Evolutionary conservation across 495 filamentous ascomycete species (phyloP), one percentile per base, ranked within the genome.

Genomic region (Neurospora africana): DNA sequence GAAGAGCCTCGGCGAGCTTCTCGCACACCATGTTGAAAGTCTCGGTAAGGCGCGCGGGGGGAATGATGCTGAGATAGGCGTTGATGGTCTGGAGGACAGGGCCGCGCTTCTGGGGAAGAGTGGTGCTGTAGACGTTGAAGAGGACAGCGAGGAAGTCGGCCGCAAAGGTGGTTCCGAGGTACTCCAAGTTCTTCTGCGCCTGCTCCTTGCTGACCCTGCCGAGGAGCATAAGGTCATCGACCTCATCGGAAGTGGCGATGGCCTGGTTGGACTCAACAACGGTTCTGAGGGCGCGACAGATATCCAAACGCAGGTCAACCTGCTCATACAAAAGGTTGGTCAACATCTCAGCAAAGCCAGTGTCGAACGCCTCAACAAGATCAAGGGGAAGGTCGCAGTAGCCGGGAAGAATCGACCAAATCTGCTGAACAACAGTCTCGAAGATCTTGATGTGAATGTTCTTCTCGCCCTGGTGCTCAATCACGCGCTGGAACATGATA

Each of bases 61-160:
- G 91, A 6, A 92, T 92, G 73, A 99, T 94, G 82, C 93, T 95
- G 73, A 99, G 82, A 81, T 91, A 98, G 5, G 93, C 89, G 82
- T 98, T 97, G 82, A 98, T 94, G 76, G 94, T 97, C 77, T 93
- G 89, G 33, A 99, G 84, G 69, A 99, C 94, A 40, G 90, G 91
- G 2, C 94, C 93, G 73, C 95, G 86, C 78, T 93, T 93, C 78
- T 98, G 93, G 2, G 96, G 95, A 27, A 98, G 84, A 2, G 96
- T 98, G 78, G 96, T 90, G 77, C 91, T 96, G 83, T 98, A 99
- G 35, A 98, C 95, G 78, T 99, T 99, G 85, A 98, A 98, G 47
- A 99, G 85, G 3, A 98, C 95, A 3, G 95, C 93, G 36, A 99
- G 86, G 75, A 98, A 79, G 74, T 99, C 98, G 68, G 91, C 89